Evolutionary conservation across 441 rosid genomes (phyloP), one percentile per base, ranked within the genome.

Genomic region (Pelargonium cotyledonis): DNA sequence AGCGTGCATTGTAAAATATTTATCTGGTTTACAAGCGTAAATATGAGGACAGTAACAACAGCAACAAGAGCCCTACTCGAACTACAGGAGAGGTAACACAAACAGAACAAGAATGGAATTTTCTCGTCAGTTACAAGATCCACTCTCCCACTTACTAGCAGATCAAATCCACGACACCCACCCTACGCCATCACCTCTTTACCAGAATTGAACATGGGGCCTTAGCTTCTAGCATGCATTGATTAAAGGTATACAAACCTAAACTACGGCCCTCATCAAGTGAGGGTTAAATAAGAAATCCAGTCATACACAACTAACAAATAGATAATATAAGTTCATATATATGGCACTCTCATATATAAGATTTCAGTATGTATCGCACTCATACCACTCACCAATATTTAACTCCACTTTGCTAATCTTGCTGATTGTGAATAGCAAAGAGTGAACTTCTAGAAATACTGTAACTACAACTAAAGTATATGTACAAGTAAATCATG

Each of bases 11-110:
- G 10, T 26, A 26, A 38, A 35, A n/a, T 35, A 12, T 62, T 15
- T 62, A 62, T 62, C 29, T 62, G 43, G 65, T 62, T 62, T 62
- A 29, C 41, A 62, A 26, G 41, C 6, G 4, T 29, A 62, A 35
- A 8, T 43, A 43, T 43, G 0, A 53, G n/a, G 58, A 11, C 57
- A 51, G 6, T 8, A 53, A 16, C 55, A 53, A 53, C 47, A 43
- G 47, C 12, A 43, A 43, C 6, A 43, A 8, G 12, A 8, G 12
- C 47, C 47, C 47, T 43, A 35, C 6, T 35, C 40, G 6, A 35
- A 35, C 40, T 29, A 35, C 40, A 35, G 40, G 40, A 35, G 6
- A 35, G 40, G 40, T 35, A 35, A 35, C 40, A 35, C 40, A 35
- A 5, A 35, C 40, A 35, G 40, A 35, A 35, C 6, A 5, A 5